These are phyloP conservation scores for Lactuca saligna DNA, from an alignment of 129 eudicot genomes.

Conservation along the genomic window DNA sequence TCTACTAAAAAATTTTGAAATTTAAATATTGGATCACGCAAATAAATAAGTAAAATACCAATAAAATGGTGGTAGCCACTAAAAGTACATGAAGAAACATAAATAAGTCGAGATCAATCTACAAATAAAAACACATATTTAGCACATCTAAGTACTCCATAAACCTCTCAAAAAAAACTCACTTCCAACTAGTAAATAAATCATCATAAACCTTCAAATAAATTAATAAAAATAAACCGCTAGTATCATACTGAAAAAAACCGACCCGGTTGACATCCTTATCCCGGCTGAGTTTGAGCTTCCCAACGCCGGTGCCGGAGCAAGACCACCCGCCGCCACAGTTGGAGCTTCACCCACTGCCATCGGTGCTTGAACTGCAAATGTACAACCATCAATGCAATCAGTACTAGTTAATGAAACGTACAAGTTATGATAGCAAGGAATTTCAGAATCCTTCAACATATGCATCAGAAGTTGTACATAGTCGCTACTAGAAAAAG, in stretches of 20 bases:
- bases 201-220: conserved; percentile 9
- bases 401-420: background rate
- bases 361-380: conserved; percentile 39
- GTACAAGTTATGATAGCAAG: conserved; percentile 3
- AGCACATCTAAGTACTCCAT: conserved; percentile 21
- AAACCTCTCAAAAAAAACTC: conserved; percentile 22
- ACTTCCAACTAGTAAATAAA: background rate
- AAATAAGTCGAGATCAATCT: conserved; percentile 25
- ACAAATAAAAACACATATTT: conserved; percentile 18
- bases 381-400: conserved; percentile 6
- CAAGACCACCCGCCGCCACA: conserved; percentile 28
- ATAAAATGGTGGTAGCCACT: background rate
- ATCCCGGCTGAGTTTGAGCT: conserved; percentile 23
- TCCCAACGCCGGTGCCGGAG: conserved; percentile 32
- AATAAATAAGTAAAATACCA: conserved; percentile 12
- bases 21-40: no score
- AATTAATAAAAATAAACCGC: conserved; percentile 11
- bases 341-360: conserved; percentile 31
- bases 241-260: conserved; percentile 21
- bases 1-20: no score
- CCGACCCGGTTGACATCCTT: conserved; percentile 2
- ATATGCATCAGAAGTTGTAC: conserved; percentile 32
- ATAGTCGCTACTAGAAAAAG: conserved; percentile 20
- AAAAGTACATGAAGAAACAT: conserved; percentile 19
- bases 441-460: background rate